Percentiles rank a stretch among this genome's conserved stretches.
phyloP scores from a whole-genome alignment of 2,329 filamentous ascomycete genomes.

The Westerdykella sp. region DNA sequence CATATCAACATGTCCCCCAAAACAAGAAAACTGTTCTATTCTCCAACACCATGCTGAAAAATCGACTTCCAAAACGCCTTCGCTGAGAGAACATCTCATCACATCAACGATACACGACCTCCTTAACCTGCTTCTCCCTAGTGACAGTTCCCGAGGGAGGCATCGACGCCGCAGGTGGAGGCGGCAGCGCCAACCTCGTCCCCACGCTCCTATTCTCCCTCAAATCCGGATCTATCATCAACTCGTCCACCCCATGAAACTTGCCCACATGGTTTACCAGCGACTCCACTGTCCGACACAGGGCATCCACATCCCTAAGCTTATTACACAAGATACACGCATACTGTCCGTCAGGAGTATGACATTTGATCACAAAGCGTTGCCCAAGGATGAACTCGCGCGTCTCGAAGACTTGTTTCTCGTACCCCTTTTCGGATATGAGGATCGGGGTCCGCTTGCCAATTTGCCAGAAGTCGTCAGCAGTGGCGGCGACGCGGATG shows the following conservation, averaged over 20 bases:
- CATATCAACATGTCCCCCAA: neutral
- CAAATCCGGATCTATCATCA: slow-evolving; percentile 29
- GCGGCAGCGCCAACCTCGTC: neutral
- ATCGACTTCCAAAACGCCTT: too few relatives aligned
- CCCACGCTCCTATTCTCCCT: slow-evolving; percentile 16
- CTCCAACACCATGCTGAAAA: neutral
- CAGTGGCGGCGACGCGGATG: slow-evolving; percentile 19
- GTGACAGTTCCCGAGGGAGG: neutral
- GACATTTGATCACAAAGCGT: slow-evolving; percentile 36
- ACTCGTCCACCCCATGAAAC: slow-evolving; percentile 28
- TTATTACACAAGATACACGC: slow-evolving; percentile 33
- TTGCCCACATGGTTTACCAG: slow-evolving; percentile 33
- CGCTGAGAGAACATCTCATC: neutral
- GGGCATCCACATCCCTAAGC: slow-evolving; percentile 30
- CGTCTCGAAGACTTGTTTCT: slow-evolving; percentile 31
- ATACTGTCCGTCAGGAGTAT: slow-evolving; percentile 32
- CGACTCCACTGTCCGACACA: slow-evolving; percentile 31
- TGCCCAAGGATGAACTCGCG: slow-evolving; percentile 32
- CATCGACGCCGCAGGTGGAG: neutral
- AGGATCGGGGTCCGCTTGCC: slow-evolving; percentile 28
- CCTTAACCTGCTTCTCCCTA: neutral
- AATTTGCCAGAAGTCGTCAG: slow-evolving; percentile 36
- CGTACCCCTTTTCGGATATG: slow-evolving; percentile 20
- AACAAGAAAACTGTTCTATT: neutral
- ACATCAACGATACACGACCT: neutral